Evolutionary conservation across 176 grass and related monocot genomes (phyloP).

Genomic region (Oryza glaberrima): DNA sequence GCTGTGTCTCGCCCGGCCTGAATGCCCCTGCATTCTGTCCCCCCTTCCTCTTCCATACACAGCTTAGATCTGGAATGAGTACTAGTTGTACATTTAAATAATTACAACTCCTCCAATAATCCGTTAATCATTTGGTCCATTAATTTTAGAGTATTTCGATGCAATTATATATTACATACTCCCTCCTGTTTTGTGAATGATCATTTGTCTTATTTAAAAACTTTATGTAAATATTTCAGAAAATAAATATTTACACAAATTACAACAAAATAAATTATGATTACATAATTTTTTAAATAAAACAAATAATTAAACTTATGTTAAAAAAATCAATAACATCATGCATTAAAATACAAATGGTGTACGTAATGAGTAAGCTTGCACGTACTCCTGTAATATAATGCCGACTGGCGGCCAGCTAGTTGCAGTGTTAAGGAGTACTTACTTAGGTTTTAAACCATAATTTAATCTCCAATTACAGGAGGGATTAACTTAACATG

Average conservation of each 20-base stretch:
- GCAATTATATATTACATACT: too few relatives aligned
- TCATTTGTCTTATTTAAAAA: too few relatives aligned
- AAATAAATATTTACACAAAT: too few relatives aligned
- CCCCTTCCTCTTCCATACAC: background rate
- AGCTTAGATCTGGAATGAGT: slow-evolving; percentile 32
- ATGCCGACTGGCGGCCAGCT: background rate
- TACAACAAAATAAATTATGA: too few relatives aligned
- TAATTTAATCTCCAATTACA: background rate
- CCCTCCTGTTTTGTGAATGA: too few relatives aligned
- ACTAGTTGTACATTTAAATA: background rate
- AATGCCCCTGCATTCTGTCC: background rate
- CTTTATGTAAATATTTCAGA: too few relatives aligned
- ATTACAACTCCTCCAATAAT: background rate
- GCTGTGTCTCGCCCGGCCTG: slow-evolving; percentile 1
- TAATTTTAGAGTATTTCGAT: background rate
- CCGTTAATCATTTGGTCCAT: background rate
- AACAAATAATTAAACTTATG: too few relatives aligned
- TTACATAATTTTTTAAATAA: too few relatives aligned
- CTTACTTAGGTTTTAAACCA: background rate
- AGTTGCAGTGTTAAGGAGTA: background rate
- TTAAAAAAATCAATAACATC: too few relatives aligned
- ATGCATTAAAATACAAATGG: background rate
- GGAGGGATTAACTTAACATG: background rate
- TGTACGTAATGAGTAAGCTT: background rate
- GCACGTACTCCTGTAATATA: background rate